Evolutionary conservation across 129 eudicot species (phyloP), one percentile per base, ranked within the genome.

Genomic region (Ambrosia artemisiifolia): DNA sequence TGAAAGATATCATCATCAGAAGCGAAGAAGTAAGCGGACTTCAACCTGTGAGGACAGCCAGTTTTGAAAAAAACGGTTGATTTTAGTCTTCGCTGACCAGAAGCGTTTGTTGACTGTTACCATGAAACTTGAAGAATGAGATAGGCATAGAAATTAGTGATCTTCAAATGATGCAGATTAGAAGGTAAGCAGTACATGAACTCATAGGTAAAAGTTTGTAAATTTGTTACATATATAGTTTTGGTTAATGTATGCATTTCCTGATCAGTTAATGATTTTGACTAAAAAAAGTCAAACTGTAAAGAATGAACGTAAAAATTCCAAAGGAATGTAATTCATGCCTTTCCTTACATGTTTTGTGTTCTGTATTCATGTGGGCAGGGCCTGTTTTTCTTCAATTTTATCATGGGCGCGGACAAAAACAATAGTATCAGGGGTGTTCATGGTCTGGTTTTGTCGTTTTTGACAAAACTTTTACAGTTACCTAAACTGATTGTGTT

Each of bases 1-100:
- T 69, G 75, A 80, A 40, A 57, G 60, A 1, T 66, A 40, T 30
- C 20, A 40, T 30, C 20, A 49, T 51, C 76, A 76, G 57, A 84
- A 76, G 67, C 80, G 71, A 44, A 64, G 75, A 69, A 68, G n/a
- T 72, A 59, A 32, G 28, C 38, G 55, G 56, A 32, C 11, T 59
- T 44, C 68, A 44, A 7, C 50, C 57, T 24, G 43, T 14, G 67
- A 59, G 43, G 76, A 57, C 30, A 18, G 10, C 57, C 59, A 60
- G 80, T 11, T 69, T 11, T 28, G 64, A 24, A 11, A 55, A 55
- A 33, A 61, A 12, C 18, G 38, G 64, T 24, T 57, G 43, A 30
- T 13, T 60, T 6, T 60, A 32, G 38, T 59, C 40, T 59, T 59
- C 10, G 40, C 8, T 59, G 16, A 28, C 59, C 44, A 1, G 70